Conservation (phyloP, 2,329 filamentous ascomycete species). For the Fusarium albosuccineum region DNA sequence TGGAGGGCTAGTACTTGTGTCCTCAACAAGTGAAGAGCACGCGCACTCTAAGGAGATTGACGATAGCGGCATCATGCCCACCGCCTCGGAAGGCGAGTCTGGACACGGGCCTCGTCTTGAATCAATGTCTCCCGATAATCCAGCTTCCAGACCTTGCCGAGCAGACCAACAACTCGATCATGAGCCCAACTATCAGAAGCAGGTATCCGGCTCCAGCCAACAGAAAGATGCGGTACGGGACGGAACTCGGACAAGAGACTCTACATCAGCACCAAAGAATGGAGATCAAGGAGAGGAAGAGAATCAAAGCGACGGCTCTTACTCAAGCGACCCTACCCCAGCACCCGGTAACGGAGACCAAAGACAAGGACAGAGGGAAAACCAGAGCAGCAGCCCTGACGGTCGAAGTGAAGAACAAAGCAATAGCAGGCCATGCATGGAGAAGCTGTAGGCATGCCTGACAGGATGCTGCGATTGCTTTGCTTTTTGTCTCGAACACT, state of each 20-base stretch:
- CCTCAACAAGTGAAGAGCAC: background rate
- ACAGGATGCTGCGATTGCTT: background rate
- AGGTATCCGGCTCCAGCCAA: no score
- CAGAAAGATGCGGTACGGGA: background rate
- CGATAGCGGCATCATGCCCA: background rate
- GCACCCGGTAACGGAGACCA: no score
- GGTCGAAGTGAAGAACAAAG: no score
- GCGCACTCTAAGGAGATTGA: background rate
- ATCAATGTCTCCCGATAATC: no score
- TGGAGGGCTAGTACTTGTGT: background rate
- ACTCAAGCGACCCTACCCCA: no score
- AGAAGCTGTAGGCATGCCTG: conserved; percentile 16
- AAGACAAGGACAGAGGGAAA: no score
- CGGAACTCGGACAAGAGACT: background rate
- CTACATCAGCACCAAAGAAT: background rate
- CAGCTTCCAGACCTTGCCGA: background rate
- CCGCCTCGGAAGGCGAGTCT: background rate
- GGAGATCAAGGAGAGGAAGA: background rate
- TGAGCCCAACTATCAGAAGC: background rate
- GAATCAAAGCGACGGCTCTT: background rate
- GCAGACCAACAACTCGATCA: no score
- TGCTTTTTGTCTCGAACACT: background rate
- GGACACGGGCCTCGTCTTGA: background rate
- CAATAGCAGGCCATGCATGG: no score
- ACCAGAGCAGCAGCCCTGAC: no score